phyloP scores from a whole-genome alignment of 2,329 filamentous ascomycete genomes.

The Colletotrichum aenigma region DNA sequence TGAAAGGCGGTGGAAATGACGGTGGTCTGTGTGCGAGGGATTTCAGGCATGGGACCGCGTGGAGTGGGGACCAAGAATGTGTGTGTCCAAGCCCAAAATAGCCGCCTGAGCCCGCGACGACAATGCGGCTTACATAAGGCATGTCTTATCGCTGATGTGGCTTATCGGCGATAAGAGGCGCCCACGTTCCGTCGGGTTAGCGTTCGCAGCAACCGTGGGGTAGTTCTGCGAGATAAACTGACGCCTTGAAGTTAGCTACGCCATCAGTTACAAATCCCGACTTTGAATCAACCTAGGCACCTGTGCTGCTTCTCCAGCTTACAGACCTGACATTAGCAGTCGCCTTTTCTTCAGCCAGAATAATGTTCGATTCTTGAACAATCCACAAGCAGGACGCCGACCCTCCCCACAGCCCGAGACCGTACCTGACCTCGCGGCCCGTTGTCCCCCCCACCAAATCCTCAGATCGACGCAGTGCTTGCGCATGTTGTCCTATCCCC shows the following conservation, averaged over 20 bases:
- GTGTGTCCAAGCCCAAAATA: background rate
- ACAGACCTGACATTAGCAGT: background rate
- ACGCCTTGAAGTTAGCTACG: background rate
- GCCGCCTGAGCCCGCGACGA: background rate
- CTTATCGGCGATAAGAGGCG: background rate
- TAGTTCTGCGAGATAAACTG: conserved; percentile 13
- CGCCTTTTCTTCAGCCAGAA: background rate
- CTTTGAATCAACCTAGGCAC: background rate
- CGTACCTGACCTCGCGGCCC: background rate
- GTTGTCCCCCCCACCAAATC: background rate
- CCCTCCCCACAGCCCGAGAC: background rate
- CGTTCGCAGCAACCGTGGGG: background rate
- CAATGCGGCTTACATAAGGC: background rate
- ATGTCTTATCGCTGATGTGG: background rate
- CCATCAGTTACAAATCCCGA: background rate
- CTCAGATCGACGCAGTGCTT: background rate
- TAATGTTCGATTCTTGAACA: conserved; percentile 3
- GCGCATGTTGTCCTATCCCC: background rate
- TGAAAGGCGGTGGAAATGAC: conserved; percentile 3
- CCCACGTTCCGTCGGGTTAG: background rate
- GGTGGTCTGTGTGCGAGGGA: conserved; percentile 14
- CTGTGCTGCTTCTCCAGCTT: background rate
- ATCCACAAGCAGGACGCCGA: background rate
- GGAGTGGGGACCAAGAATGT: background rate
- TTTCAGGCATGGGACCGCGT: conserved; percentile 5